phyloP scores from a whole-genome alignment of 371 early-diverging fungal genomes.

The Dichotomocladium elegans region DNA sequence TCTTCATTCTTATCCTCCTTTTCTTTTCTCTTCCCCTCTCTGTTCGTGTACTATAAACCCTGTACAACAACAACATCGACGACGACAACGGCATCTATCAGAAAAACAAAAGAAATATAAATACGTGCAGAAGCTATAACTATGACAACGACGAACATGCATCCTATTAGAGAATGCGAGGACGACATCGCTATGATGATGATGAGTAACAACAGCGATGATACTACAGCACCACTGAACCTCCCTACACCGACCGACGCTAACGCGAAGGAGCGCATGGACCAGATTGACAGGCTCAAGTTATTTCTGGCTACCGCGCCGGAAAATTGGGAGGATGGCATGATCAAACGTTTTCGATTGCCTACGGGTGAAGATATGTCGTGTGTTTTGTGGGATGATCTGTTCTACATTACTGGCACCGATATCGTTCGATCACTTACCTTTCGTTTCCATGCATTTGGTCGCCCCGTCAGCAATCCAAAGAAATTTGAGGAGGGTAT shows the following conservation, averaged over 20 bases:
- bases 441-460: constrained; percentile 92
- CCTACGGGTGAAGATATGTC: constrained; percentile 85
- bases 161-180: constrained; percentile 7
- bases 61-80: constrained; percentile 7
- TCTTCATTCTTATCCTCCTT: constrained; percentile 4
- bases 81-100: constrained; percentile 9
- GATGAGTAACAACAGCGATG: constrained; percentile 1
- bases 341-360: constrained; percentile 69
- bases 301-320: constrained; percentile 60
- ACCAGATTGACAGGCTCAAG: constrained; percentile 52
- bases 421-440: constrained; percentile 97
- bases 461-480: constrained; percentile 83
- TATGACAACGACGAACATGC: constrained; percentile 12
- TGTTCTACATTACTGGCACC: constrained; percentile 95
- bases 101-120: too few species aligned
- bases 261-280: constrained; percentile 24
- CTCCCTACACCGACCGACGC: constrained; percentile 22
- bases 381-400: constrained; percentile 88
- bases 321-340: constrained; percentile 49
- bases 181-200: too few species aligned
- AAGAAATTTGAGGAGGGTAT: constrained; percentile 99
- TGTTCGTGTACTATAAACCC: constrained; percentile 1
- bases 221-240: constrained; percentile 1
- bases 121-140: too few species aligned
- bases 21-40: constrained; percentile 5